Percentiles rank a stretch among this genome's conserved stretches.
Evolutionary conservation across 331 rosid species (phyloP).

Genomic region (Telfairia occidentalis): DNA sequence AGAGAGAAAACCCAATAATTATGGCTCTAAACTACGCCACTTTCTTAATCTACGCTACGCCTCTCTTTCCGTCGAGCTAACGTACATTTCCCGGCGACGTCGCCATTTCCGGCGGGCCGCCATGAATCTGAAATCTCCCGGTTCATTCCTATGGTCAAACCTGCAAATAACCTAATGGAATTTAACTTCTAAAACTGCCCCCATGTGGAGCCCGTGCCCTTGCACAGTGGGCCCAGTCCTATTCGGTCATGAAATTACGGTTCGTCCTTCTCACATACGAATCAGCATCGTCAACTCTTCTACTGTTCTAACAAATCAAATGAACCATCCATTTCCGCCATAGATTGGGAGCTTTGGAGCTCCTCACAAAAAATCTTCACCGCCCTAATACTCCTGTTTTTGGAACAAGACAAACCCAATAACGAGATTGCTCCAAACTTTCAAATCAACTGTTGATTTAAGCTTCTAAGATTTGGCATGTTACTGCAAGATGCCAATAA

Average conservation of each 20-base stretch:
- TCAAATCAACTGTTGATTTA: not conserved
- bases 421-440: not conserved
- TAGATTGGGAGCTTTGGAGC: not conserved
- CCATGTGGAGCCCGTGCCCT: not conserved
- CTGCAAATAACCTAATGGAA: not conserved
- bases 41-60: not conserved
- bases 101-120: not conserved
- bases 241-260: not conserved
- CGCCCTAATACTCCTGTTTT: not conserved
- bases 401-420: not conserved
- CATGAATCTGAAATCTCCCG: constrained; percentile 3
- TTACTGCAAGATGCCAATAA: not conserved
- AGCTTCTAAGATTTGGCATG: not conserved
- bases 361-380: not conserved
- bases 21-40: not conserved
- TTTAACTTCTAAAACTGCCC: not conserved
- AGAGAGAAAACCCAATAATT: not conserved
- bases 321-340: constrained; percentile 9
- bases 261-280: not conserved
- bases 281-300: not conserved
- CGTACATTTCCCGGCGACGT: not conserved
- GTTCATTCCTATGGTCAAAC: not conserved
- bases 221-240: not conserved
- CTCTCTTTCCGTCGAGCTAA: not conserved
- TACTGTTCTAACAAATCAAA: not conserved